Evolutionary conservation across 192 early-diverging fungal species (phyloP).

Genomic region (Podila epicladia): DNA sequence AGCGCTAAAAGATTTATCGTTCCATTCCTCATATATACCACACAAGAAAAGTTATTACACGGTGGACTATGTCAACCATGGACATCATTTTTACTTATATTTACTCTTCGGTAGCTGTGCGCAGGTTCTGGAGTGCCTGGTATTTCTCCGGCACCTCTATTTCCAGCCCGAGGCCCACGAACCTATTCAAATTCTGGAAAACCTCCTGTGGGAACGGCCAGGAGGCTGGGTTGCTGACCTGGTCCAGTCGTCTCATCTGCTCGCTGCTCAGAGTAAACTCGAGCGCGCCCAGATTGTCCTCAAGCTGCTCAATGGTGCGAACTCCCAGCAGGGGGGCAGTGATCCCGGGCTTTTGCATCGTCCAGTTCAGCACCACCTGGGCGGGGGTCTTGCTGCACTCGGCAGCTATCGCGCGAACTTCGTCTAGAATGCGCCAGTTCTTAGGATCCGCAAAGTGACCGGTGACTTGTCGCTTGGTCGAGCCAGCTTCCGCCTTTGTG

Average conservation of each 20-base stretch:
- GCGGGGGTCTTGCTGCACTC: constrained; percentile 51
- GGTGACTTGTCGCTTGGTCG: constrained; percentile 10
- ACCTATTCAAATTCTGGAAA: constrained; percentile 18
- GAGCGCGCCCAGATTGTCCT: constrained; percentile 43
- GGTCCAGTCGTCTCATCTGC: constrained; percentile 46
- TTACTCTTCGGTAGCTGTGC: constrained; percentile 21
- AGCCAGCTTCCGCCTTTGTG: neutral
- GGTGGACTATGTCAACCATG: no score
- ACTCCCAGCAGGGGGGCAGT: constrained; percentile 49
- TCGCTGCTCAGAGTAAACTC: constrained; percentile 46
- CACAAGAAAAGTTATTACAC: no score
- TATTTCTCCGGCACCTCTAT: constrained; percentile 31
- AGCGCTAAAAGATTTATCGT: no score
- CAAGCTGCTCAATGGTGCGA: constrained; percentile 38
- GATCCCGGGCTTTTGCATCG: constrained; percentile 54
- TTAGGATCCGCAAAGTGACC: constrained; percentile 17
- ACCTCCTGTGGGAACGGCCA: constrained; percentile 47
- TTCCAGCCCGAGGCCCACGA: constrained; percentile 10
- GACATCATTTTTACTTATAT: no score
- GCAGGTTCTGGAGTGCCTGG: constrained; percentile 14
- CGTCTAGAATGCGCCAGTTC: constrained; percentile 57
- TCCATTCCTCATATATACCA: no score
- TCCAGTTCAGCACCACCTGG: constrained; percentile 61
- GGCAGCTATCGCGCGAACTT: constrained; percentile 49
- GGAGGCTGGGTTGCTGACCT: constrained; percentile 37